Evolutionary conservation across 495 filamentous ascomycete genomes (phyloP).

Genomic region (Lichenothelia convexa): DNA sequence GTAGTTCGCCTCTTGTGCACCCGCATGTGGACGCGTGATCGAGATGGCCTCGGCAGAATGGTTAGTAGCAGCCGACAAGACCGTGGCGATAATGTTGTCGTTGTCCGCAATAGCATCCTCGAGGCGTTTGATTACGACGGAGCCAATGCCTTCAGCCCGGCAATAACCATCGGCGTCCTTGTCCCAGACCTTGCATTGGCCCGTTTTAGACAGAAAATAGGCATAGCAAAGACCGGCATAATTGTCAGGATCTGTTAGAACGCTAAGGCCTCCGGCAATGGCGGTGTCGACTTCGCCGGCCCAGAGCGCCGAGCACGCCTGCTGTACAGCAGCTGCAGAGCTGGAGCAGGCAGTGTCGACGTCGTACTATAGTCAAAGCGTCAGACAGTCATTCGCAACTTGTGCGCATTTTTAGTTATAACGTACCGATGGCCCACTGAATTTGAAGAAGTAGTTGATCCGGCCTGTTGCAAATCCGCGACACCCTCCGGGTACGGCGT

Average conservation of each 20-base stretch:
- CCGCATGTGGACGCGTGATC: conserved; percentile 20
- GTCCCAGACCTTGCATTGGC: conserved; percentile 16
- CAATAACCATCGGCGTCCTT: conserved; percentile 14
- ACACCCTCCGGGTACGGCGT: conserved; percentile 22
- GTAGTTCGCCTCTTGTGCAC: conserved; percentile 13
- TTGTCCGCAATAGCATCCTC: conserved; percentile 30
- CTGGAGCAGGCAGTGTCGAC: conserved; percentile 13
- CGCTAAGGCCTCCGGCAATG: no score
- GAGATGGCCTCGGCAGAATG: conserved; percentile 23
- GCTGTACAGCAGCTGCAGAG: conserved; percentile 13
- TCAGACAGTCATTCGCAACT: no score
- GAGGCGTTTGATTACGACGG: conserved; percentile 27
- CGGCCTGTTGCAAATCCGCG: conserved; percentile 23
- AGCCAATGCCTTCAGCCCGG: conserved; percentile 26
- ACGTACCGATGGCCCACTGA: no score
- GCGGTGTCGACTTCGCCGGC: conserved; percentile 17
- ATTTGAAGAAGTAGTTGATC: conserved; percentile 28
- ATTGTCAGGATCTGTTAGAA: conserved; percentile 12
- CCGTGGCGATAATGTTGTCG: conserved; percentile 28
- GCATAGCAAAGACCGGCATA: conserved; percentile 10
- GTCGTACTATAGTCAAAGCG: conserved; percentile 3
- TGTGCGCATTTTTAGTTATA: no score
- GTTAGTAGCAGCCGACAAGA: conserved; percentile 23
- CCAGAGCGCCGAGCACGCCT: no score
- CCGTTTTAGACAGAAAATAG: conserved; percentile 13